phyloP scores from a whole-genome alignment of 352 stramenopile genomes.

The Globisporangium viniferum region DNA sequence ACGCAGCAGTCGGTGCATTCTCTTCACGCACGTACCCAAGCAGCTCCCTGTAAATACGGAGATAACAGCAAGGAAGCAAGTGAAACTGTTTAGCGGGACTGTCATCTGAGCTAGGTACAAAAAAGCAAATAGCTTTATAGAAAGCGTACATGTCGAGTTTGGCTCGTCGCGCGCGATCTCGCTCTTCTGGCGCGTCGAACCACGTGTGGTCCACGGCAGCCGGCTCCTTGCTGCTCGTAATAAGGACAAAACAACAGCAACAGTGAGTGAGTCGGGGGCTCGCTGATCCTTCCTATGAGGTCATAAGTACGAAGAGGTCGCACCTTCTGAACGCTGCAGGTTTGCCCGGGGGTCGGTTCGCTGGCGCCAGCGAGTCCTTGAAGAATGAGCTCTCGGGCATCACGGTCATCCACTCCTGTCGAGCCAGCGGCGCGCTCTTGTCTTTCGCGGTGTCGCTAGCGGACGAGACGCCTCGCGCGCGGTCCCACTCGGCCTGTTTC shows the following conservation, averaged over 20 bases:
- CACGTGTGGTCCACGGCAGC: constrained; percentile 72
- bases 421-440: constrained; percentile 21
- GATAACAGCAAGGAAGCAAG: neutral
- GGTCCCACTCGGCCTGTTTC: constrained; percentile 67
- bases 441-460: constrained; percentile 5
- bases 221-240: constrained; percentile 57
- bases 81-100: neutral
- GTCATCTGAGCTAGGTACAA: neutral
- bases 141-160: constrained; percentile 74
- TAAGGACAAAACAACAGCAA: constrained; percentile 10
- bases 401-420: constrained; percentile 85
- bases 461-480: constrained; percentile 23
- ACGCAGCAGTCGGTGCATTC: constrained; percentile 39
- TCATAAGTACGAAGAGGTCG: neutral
- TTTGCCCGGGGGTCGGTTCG: constrained; percentile 47
- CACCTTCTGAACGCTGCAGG: constrained; percentile 58
- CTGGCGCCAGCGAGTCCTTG: constrained; percentile 63
- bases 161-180: constrained; percentile 70
- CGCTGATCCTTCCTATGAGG: neutral
- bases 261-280: neutral
- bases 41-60: constrained; percentile 47
- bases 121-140: neutral
- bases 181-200: constrained; percentile 81
- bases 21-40: constrained; percentile 78
- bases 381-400: constrained; percentile 77